Conservation (phyloP, 129 eudicot species). For the Tagetes erecta region DNA sequence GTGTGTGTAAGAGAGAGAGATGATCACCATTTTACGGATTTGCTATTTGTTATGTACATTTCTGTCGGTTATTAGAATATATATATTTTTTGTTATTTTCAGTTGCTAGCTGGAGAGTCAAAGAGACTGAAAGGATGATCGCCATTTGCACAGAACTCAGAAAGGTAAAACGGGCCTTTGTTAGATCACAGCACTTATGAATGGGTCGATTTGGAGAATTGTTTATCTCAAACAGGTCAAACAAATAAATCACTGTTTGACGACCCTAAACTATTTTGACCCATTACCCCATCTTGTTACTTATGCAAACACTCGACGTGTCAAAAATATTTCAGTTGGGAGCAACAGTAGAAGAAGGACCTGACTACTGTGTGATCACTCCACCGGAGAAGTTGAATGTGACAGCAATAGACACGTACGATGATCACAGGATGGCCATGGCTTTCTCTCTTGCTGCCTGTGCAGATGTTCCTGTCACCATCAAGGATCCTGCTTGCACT, state of each 20-base stretch:
- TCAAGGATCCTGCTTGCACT: constrained; percentile 89
- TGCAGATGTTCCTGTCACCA: constrained; percentile 93
- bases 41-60: neutral
- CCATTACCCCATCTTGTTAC: neutral
- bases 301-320: neutral
- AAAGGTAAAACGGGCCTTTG: constrained; percentile 49
- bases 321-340: constrained; percentile 62
- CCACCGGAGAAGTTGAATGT: constrained; percentile 89
- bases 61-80: neutral
- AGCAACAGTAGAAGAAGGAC: constrained; percentile 95
- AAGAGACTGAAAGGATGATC: constrained; percentile 98
- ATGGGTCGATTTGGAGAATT: neutral
- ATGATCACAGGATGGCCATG: constrained; percentile 98
- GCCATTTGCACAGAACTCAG: constrained; percentile 98
- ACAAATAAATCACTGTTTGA: neutral
- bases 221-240: neutral
- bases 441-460: constrained; percentile 97
- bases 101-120: constrained; percentile 99
- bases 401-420: constrained; percentile 78
- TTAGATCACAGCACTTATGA: neutral
- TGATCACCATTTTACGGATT: constrained; percentile 1
- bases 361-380: constrained; percentile 88
- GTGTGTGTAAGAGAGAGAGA: neutral
- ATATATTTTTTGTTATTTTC: constrained; percentile 14
- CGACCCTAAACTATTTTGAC: neutral